Base-by-base conservation (phyloP, 345 rosid genomes). In the Lepidium didymum region DNA sequence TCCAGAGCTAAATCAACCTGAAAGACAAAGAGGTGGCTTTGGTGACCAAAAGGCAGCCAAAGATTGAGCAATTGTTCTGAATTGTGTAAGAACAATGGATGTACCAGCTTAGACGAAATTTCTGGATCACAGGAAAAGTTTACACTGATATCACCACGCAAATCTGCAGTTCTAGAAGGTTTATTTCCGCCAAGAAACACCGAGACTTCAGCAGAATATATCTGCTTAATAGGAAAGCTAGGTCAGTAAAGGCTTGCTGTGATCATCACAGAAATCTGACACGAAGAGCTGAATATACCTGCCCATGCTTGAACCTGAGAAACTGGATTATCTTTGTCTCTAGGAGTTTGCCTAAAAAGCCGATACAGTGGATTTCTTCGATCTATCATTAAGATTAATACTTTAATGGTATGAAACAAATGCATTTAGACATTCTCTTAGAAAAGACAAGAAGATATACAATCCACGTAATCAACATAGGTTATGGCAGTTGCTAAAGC, bases 61-160 rank as follows among this genome's bases (percentile, higher is more conserved):
- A 40, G 1, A 40, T 14, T 25, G 46, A 56, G 50, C 49, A 21
- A 23, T 10, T 35, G 4, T 65, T 55, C 7, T 42, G 49, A 21
- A 33, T 37, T 4, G 9, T 68, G 49, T 34, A 36, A 37, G 21
- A 19, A 62, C 42, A 51, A 41, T n/a, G 19, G 34, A 47, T 71
- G 7, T 69, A 85, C 96, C 91, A 89, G 83, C 69, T 84, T 89
- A 25, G 86, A 86, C 67, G 96, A 89, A 75, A 90, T 79, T 58
- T 83, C 89, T 49, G 98, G 96, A 81, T 92, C 96, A 77, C 98
- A 92, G 33, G 96, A 89, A 79, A 92, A 92, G 21, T 79, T 82
- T 60, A 92, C 81, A 74, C 88, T 84, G 53, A 89, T 84, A 81
- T 87, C 96, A 56, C 96, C 96, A 44, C 86, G 88, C 60, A 92